These are phyloP conservation scores for Microthyrium microscopicum DNA, from an alignment of 2,329 filamentous ascomycete species.

Conservation along the genomic window DNA sequence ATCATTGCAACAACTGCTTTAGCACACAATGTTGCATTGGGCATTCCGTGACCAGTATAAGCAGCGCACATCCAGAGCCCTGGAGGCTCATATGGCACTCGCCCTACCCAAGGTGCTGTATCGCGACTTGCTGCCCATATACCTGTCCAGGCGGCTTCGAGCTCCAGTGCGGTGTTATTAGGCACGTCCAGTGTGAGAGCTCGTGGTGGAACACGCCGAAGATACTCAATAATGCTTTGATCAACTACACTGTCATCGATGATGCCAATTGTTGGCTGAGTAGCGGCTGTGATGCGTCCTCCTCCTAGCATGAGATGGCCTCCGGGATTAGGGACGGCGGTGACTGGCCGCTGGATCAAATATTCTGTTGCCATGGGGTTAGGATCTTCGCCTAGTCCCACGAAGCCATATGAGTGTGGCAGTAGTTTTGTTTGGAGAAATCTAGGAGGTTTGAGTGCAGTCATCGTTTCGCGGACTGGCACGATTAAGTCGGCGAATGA, in stretches of 20 bases:
- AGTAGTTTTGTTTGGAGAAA: slow-evolving; percentile 23
- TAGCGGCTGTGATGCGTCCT: slow-evolving; percentile 40
- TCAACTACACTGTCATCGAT: slow-evolving; percentile 45
- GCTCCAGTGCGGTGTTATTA: slow-evolving; percentile 23
- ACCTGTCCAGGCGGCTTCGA: slow-evolving; percentile 51
- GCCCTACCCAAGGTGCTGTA: slow-evolving; percentile 52
- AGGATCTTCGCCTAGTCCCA: slow-evolving; percentile 21
- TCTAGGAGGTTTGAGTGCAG: slow-evolving; percentile 46
- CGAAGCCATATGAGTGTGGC: slow-evolving; percentile 46
- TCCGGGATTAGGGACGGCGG: slow-evolving; percentile 21
- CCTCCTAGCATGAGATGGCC: slow-evolving; percentile 56
- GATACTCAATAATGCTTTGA: slow-evolving; percentile 35
- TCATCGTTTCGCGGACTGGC: slow-evolving; percentile 60
- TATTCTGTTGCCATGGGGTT: slow-evolving; percentile 43
- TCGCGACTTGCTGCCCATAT: slow-evolving; percentile 66
- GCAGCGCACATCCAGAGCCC: slow-evolving; percentile 49
- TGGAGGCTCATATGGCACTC: slow-evolving; percentile 40
- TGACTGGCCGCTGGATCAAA: slow-evolving; percentile 49
- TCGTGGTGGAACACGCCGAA: slow-evolving; percentile 30
- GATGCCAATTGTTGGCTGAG: slow-evolving; percentile 28
- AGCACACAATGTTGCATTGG: slow-evolving; percentile 50
- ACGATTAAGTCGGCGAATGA: slow-evolving; percentile 54
- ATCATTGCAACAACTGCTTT: slow-evolving; percentile 48
- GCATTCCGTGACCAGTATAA: slow-evolving; percentile 61
- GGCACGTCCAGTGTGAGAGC: slow-evolving; percentile 20